These are phyloP conservation scores for Sordaria brevicollis DNA, from an alignment of 495 filamentous ascomycete genomes.

Conservation along the genomic window DNA sequence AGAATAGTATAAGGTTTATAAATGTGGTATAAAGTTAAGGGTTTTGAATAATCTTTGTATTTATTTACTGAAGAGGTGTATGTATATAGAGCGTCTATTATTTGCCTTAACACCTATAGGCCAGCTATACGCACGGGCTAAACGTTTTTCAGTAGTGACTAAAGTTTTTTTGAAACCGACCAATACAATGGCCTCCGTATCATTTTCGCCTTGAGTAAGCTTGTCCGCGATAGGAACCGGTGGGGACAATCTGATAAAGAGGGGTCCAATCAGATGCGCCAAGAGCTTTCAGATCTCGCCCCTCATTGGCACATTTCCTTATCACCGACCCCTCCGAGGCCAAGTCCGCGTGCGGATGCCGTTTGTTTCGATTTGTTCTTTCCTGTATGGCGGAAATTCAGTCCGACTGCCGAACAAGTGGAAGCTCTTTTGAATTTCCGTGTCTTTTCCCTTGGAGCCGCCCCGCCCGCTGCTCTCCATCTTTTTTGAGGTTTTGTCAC, in stretches of 20 bases:
- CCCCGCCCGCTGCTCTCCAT: neutral
- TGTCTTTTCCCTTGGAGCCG: neutral
- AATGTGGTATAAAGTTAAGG: too few relatives aligned
- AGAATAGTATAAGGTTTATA: too few relatives aligned
- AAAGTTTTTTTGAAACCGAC: too few relatives aligned
- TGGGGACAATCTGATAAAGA: neutral
- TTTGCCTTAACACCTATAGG: too few relatives aligned
- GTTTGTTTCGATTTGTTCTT: neutral
- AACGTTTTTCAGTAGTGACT: too few relatives aligned
- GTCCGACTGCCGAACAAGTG: neutral
- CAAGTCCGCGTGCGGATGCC: neutral
- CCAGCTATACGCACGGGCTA: too few relatives aligned
- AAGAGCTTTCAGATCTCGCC: neutral
- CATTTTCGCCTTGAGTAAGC: neutral
- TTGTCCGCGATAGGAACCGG: neutral
- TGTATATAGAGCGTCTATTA: too few relatives aligned
- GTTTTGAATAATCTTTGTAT: too few relatives aligned
- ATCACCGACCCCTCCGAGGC: neutral
- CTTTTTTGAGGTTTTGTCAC: neutral
- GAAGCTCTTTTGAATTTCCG: neutral
- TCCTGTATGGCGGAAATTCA: neutral
- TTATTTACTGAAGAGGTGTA: too few relatives aligned
- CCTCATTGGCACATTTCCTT: neutral
- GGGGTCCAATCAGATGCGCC: neutral
- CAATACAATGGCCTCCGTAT: too few relatives aligned